phyloP scores from a whole-genome alignment of 1,284 basidiomycete genomes.

The Heliocybe sulcata region DNA sequence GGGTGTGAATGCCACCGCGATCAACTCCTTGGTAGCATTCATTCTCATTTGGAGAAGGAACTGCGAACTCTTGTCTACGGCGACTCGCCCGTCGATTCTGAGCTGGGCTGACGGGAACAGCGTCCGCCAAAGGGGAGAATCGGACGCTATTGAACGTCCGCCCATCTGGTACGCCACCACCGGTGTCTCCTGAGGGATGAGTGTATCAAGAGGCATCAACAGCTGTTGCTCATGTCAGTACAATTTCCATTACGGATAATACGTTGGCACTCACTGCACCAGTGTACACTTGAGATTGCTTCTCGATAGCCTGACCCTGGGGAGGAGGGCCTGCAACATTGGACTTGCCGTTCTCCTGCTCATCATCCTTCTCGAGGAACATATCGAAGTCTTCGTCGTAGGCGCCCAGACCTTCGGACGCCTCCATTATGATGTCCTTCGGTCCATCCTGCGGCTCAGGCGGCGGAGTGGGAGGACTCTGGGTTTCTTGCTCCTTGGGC shows the following conservation, averaged over 20 bases:
- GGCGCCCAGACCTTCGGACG: slow-evolving; percentile 33
- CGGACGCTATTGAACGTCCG: slow-evolving; percentile 45
- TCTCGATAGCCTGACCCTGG: slow-evolving; percentile 31
- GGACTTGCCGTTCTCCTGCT: slow-evolving; percentile 27
- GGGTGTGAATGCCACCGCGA: slow-evolving; percentile 68
- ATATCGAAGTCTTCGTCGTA: slow-evolving; percentile 79
- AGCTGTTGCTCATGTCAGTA: slow-evolving; percentile 35
- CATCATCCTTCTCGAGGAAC: slow-evolving; percentile 60
- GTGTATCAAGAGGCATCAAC: slow-evolving; percentile 70
- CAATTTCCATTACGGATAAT: neutral
- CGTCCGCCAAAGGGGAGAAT: slow-evolving; percentile 60
- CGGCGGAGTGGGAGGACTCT: slow-evolving; percentile 10
- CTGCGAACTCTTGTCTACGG: slow-evolving; percentile 62
- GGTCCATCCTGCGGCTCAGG: slow-evolving; percentile 21
- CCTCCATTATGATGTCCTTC: slow-evolving; percentile 35
- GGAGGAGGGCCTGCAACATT: slow-evolving; percentile 14
- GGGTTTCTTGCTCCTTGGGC: neutral
- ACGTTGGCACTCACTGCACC: slow-evolving; percentile 48
- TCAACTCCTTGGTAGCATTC: slow-evolving; percentile 72
- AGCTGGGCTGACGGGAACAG: slow-evolving; percentile 63
- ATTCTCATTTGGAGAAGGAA: slow-evolving; percentile 73
- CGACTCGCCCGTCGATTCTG: slow-evolving; percentile 77
- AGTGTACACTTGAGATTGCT: slow-evolving; percentile 53
- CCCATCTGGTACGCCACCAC: slow-evolving; percentile 70
- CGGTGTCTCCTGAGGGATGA: slow-evolving; percentile 52